A percentile compares a stretch with the other conserved stretches of the same genome.
Conservation (phyloP, 1,139 yeast species). For the Lodderomyces beijingensis region DNA sequence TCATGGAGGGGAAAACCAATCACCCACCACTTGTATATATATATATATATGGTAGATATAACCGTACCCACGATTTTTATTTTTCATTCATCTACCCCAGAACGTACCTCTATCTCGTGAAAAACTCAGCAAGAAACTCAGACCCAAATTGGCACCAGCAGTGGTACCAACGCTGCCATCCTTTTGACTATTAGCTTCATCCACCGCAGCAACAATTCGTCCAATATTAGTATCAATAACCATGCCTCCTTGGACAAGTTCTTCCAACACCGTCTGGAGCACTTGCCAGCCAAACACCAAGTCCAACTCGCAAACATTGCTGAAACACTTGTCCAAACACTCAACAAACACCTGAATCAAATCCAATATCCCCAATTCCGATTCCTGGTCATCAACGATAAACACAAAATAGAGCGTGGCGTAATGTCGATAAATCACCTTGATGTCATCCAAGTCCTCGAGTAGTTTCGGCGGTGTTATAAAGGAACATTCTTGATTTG, state of each 20-base stretch:
- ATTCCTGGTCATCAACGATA: conserved; percentile 92
- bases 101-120: conserved; percentile 45
- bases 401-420: conserved; percentile 94
- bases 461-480: conserved; percentile 74
- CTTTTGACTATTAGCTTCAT: conserved; percentile 53
- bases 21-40: conserved; percentile 2
- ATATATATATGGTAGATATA: conserved; percentile 1
- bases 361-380: conserved; percentile 90
- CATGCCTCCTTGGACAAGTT: conserved; percentile 96
- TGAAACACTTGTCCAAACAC: conserved; percentile 86
- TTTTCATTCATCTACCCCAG: conserved; percentile 30
- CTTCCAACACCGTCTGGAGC: conserved; percentile 84
- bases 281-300: conserved; percentile 98
- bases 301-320: conserved; percentile 92
- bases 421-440: conserved; percentile 89
- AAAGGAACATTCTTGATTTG: conserved; percentile 74
- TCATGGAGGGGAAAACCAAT: not conserved
- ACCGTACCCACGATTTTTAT: too few species aligned
- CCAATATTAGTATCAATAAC: conserved; percentile 90
- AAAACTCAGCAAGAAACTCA: conserved; percentile 41
- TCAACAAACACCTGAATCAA: conserved; percentile 96
- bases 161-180: conserved; percentile 7
- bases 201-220: conserved; percentile 79
- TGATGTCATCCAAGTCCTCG: conserved; percentile 71
- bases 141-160: conserved; percentile 9